Evolutionary conservation across 2,329 filamentous ascomycete genomes (phyloP).

Genomic region (Ramichloridium luteum): DNA sequence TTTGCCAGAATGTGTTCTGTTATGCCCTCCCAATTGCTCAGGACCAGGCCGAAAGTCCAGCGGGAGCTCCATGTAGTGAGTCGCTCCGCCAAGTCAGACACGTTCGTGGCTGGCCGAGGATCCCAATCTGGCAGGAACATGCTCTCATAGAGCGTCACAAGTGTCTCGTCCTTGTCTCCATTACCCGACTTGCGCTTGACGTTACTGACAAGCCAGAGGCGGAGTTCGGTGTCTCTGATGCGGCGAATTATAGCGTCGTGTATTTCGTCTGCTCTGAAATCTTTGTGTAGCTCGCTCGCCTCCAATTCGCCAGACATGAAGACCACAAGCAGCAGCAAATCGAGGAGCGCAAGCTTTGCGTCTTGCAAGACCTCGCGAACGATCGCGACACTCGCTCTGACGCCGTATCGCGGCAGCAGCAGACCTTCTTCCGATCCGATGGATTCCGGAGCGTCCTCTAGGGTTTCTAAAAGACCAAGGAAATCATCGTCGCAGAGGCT

Average conservation of each 20-base stretch:
- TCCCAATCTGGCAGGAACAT: conserved; percentile 32
- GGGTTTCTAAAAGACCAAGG: conserved; percentile 37
- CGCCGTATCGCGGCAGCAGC: conserved; percentile 61
- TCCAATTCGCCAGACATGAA: conserved; percentile 80
- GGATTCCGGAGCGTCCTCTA: conserved; percentile 30
- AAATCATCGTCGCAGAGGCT: conserved; percentile 40
- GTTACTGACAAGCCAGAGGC: conserved; percentile 49
- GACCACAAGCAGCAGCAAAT: conserved; percentile 68
- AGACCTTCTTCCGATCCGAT: conserved; percentile 30
- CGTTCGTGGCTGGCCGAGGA: conserved; percentile 13
- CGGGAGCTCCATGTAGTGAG: conserved; percentile 36
- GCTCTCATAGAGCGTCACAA: conserved; percentile 27
- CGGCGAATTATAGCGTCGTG: conserved; percentile 59
- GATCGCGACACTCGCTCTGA: conserved; percentile 60
- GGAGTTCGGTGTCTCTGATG: conserved; percentile 61
- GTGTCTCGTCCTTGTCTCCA: conserved; percentile 5
- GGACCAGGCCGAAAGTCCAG: conserved; percentile 32
- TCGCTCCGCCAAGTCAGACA: conserved; percentile 16
- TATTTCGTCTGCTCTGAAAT: conserved; percentile 50
- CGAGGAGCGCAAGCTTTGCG: conserved; percentile 63
- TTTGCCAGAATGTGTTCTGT: conserved; percentile 30
- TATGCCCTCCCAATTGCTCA: conserved; percentile 29
- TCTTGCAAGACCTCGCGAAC: conserved; percentile 66
- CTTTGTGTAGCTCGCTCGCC: conserved; percentile 53
- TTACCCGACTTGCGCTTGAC: conserved; percentile 29